Evolutionary conservation across 2,329 filamentous ascomycete species (phyloP), one percentile per base, ranked within the genome.

Genomic region (Coleophoma eucalyptorum): DNA sequence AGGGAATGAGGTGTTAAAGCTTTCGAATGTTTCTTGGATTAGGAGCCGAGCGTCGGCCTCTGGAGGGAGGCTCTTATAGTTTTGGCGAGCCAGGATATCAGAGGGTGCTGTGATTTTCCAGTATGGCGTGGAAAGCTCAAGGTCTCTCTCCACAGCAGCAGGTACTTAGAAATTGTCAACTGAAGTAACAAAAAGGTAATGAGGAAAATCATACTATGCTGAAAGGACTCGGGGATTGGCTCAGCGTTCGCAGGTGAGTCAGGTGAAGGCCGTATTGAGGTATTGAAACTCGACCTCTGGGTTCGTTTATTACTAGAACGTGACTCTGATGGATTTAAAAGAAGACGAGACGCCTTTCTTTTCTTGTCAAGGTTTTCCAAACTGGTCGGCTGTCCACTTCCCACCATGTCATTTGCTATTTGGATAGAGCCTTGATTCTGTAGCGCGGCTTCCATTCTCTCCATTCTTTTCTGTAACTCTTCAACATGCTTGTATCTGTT

Each of bases 1-100:
- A 33, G 55, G 55, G 43, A 55, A 49, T 20, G 42, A 20, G 20
- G 44, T 35, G 50, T 53, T 57, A 45, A 55, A 57, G 45, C 40
- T 45, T 31, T 44, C 38, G 44, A 57, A 55, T 12, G 47, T 38
- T 44, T 53, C 47, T 31, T 47, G 18, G 50, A 57, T 48, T 33
- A 57, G 47, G 41, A 41, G 35, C 34, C 40, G 46, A 37, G 53
- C 53, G 26, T 52, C 47, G 41, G 37, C 32, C 33, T 43, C 31
- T 46, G 18, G 41, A 46, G 48, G 48, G 35, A 50, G 48, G 33
- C 32, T 40, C 42, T 50, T 38, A 47, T 16, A 43, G 13, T 16
- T 21, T 46, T 42, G 43, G 48, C 49, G 50, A 49, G 42, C 46
- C 41, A 46, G 16, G 40, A 38, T 16, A 21, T 43, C 31, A 40